These are phyloP conservation scores for Xylaria sp. DNA, from an alignment of 2,329 filamentous ascomycete genomes.

Conservation along the genomic window DNA sequence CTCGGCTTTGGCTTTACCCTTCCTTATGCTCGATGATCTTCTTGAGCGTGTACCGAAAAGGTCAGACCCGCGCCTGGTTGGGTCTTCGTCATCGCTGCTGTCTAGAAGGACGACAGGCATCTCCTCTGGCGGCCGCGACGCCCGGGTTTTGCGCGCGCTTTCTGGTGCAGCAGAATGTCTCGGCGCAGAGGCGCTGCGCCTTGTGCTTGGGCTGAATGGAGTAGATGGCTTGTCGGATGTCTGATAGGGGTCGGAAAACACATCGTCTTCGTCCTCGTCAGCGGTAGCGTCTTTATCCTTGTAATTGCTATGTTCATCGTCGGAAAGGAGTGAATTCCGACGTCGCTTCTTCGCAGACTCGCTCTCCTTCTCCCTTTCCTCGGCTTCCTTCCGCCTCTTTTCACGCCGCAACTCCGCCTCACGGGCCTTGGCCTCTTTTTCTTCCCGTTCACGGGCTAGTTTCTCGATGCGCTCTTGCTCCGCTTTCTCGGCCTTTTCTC, in stretches of 20 bases:
- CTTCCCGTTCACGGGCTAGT: conserved; percentile 27
- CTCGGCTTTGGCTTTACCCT: conserved; percentile 9
- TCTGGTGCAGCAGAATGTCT: conserved; percentile 5
- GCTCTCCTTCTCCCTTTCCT: conserved; percentile 5
- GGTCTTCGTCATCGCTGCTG: conserved; percentile 37
- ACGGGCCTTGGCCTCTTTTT: conserved; percentile 22
- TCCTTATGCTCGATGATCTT: not conserved
- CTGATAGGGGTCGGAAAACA: conserved; percentile 21
- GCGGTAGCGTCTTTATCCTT: too few species aligned
- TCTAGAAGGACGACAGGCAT: conserved; percentile 35
- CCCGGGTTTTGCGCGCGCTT: conserved; percentile 1
- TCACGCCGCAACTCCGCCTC: conserved; percentile 20
- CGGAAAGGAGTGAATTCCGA: conserved; percentile 23
- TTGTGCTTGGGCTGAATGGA: conserved; percentile 22
- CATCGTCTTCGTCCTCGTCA: conserved; percentile 27
- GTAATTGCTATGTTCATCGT: conserved; percentile 15
- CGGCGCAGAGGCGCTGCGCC: not conserved
- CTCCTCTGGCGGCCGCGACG: not conserved
- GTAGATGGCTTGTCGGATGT: conserved; percentile 29
- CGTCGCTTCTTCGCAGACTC: conserved; percentile 34
- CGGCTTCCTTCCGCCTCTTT: not conserved
- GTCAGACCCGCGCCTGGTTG: conserved; percentile 6
- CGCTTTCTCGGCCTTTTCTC: conserved; percentile 35
- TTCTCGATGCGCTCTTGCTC: conserved; percentile 36
- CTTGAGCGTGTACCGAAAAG: not conserved